Evolutionary conservation across 179 eudicot species (phyloP), one percentile per base, ranked within the genome.

Genomic region (Pouteria campechiana): DNA sequence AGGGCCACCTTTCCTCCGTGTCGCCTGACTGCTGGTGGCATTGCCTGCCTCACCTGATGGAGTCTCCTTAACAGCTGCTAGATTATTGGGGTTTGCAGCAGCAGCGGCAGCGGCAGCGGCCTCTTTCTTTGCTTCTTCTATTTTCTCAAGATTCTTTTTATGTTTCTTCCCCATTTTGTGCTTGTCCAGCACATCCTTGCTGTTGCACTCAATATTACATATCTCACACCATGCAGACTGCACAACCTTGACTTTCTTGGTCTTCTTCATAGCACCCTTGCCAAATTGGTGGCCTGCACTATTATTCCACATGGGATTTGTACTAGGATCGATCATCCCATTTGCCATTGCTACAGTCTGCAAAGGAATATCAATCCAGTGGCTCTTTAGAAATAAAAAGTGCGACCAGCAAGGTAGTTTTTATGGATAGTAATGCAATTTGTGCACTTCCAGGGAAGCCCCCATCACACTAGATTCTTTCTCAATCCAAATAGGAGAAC

Each of bases 91-190:
- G 35, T 4, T 18, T 42, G 53, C 29, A 18, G 25, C 17, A 3
- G 51, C 23, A 7, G 46, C 7, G 19, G 12, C 6, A 29, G 37
- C 3, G 14, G 12, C 16, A 2, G n/a, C 3, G 31, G 37, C 5
- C 14, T n/a, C 12, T 1, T 23, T 18, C 13, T 37, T 47, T 23
- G 57, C 25, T 8, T 34, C 40, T 8, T 46, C 38, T 10, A 44
- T 45, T 39, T 46, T 61, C 48, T 46, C 56, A 38, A 55, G 6
- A 18, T 67, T 67, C 60, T 46, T 67, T 44, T 41, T 16, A 44
- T 61, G 73, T 31, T 56, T 61, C 56, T 67, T 67, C 6, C 68
- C 73, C 27, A 19, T 15, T 9, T 22, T 18, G 22, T 67, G 68
- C 31, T 13, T 36, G 5, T 1, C 22, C 0, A 55, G 41, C 17